Base-by-base conservation (phyloP, 1,284 basidiomycete species). In the Ceratobasidium sp. region DNA sequence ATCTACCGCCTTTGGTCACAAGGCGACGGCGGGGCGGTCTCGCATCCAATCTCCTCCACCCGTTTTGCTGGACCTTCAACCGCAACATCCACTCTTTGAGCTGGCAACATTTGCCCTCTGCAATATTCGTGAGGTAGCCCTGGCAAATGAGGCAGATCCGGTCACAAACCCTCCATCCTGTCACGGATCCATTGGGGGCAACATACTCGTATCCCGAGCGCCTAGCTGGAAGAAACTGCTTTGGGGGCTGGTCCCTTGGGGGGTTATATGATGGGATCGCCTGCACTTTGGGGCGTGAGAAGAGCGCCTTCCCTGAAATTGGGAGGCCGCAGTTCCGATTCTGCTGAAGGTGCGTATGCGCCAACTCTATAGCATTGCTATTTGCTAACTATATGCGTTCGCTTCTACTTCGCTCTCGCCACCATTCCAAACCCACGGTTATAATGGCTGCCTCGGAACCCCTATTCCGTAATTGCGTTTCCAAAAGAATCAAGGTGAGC, bases 191-290 rank as follows among this genome's bases (percentile, higher is more conserved):
- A 84, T 84, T 60, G 78, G 78, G n/a, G 33, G 81, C 88, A 75
- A 86, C 89, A 75, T 78, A 81, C 0, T 80, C 80, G 44, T 91
- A 91, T 76, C 79, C 90, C 46, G 77, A n/a, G 83, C 83, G 14
- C 83, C 91, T 59, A 85, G 84, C 73, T 80, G 3, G 81, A 84
- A 63, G 36, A 87, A 90, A 75, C 85, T 86, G 49, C 83, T 84
- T 63, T 91, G 91, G 79, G 88, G 88, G 11, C 84, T 92, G 72
- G 87, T 92, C 78, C 86, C 86, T 12, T 88, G 88, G 76, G 81
- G 80, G 18, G 83, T 88, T 90, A 91, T 77, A 91, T 77, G 87
- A 89, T 79, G 81, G 85, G 70, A 87, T 92, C 79, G 87, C 88
- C 84, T 83, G 86, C 74, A 85, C 88, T 30, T 81, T 92, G 18